Evolutionary conservation across 2,329 filamentous ascomycete genomes (phyloP), one percentile per base, ranked within the genome.

Genomic region (Cladorrhinum sp.): DNA sequence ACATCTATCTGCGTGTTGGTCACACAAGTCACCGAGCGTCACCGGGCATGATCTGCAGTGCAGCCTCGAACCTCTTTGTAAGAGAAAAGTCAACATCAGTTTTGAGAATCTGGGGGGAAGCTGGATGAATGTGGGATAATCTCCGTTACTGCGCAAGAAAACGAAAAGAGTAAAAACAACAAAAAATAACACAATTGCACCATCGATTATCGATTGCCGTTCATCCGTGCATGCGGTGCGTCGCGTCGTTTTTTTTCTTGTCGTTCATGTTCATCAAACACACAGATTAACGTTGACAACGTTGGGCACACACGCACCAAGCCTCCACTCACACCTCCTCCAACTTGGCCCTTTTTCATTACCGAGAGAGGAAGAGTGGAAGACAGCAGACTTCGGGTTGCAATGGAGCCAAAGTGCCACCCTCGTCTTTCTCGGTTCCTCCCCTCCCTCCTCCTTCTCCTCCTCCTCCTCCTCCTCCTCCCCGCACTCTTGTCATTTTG

Each of bases 301-400:
- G 59, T 65, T 65, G 64, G 64, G 64, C 64, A 62, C 52, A 54
- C 58, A 65, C 59, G 63, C 63, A 61, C 64, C 55, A 56, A 36
- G 42, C n/a, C 42, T 18, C 42, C 58, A 65, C 59, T 57, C 62
- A 62, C 61, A 62, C 60, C 60, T 62, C 55, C 59, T 23, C 36
- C 20, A 14, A 26, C 33, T 23, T 16, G 16, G 50, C 30, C 18
- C 33, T 53, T 30, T 26, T 51, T 59, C 61, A 36, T 58, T 14
- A 20, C 23, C 49, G 52, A 36, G 49, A 51, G 46, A 51, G 28
- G 52, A 24, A 24, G 48, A 24, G 53, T 52, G 56, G 49, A 57
- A 59, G 48, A 30, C 28, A 49, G 10, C 49, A 30, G 53, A 57
- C 42, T 62, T 63, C 62, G 53, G 64, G 64, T 62, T 56, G 59